These are phyloP conservation scores for Lathyrus aphaca DNA, from an alignment of 306 rosid genomes.

Conservation along the genomic window DNA sequence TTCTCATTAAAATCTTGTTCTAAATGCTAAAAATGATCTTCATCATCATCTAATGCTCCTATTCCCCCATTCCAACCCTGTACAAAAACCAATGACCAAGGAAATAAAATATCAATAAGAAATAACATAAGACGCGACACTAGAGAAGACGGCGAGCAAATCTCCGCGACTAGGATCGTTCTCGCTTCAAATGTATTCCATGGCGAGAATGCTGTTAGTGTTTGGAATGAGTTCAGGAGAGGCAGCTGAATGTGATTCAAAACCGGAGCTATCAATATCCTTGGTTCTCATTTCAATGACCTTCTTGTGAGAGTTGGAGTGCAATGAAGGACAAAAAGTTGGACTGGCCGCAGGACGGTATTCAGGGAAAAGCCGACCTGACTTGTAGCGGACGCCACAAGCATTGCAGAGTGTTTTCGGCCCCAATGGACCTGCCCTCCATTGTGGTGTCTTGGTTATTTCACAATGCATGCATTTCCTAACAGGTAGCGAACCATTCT, in stretches of 20 bases:
- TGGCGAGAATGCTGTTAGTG: slow-evolving; percentile 63
- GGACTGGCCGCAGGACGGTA: slow-evolving; percentile 99
- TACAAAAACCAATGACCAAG: slow-evolving; percentile 81
- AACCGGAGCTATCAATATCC: slow-evolving; percentile 32
- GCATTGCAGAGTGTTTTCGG: slow-evolving; percentile 98
- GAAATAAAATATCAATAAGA: slow-evolving; percentile 59
- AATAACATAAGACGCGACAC: slow-evolving; percentile 56
- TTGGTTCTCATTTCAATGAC: slow-evolving; percentile 87
- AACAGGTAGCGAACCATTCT: slow-evolving; percentile 51
- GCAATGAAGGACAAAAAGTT: slow-evolving; percentile 75
- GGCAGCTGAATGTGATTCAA: slow-evolving; percentile 32
- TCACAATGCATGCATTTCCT: slow-evolving; percentile 98
- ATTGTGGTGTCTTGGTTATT: slow-evolving; percentile 95
- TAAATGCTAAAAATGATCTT: slow-evolving; percentile 64
- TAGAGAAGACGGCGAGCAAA: slow-evolving; percentile 34
- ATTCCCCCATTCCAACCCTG: slow-evolving; percentile 73
- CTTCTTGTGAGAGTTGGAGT: slow-evolving; percentile 96
- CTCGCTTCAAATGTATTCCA: slow-evolving; percentile 73
- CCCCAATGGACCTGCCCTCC: slow-evolving; percentile 99
- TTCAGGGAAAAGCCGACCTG: slow-evolving; percentile 92
- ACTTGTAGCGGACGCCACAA: slow-evolving; percentile 91
- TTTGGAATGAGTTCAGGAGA: slow-evolving; percentile 86
- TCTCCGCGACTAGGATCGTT: slow-evolving; percentile 39
- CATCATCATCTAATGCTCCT: slow-evolving; percentile 62
- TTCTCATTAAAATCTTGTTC: slow-evolving; percentile 61